phyloP scores from a whole-genome alignment of 1,284 basidiomycete genomes.

The Malassezia japonica region DNA sequence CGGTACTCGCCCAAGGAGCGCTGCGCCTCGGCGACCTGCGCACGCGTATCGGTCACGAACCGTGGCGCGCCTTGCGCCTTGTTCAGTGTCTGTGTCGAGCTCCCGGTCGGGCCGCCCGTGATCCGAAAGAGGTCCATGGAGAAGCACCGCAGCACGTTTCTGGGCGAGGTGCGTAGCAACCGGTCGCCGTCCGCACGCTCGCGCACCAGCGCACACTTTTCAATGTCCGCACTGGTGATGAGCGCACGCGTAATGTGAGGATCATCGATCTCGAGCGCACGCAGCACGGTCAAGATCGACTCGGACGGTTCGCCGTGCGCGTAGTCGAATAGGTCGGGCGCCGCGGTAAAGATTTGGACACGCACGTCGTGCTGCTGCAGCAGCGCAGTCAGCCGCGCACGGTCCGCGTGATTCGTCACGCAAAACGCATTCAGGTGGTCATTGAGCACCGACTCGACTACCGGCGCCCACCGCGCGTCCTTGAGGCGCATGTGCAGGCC shows the following conservation, averaged over 20 bases:
- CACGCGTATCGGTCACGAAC: slow-evolving; percentile 38
- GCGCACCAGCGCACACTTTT: slow-evolving; percentile 60
- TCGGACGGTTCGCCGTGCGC: slow-evolving; percentile 55
- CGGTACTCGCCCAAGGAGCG: neutral
- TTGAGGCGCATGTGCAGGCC: slow-evolving; percentile 78
- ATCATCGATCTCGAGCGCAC: slow-evolving; percentile 72
- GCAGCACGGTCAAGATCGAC: slow-evolving; percentile 63
- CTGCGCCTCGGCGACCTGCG: slow-evolving; percentile 24
- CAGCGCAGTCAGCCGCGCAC: slow-evolving; percentile 57
- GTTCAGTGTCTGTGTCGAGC: slow-evolving; percentile 43
- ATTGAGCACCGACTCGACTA: slow-evolving; percentile 63
- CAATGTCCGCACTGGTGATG: slow-evolving; percentile 66
- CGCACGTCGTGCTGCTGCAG: slow-evolving; percentile 48
- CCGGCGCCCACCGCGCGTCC: slow-evolving; percentile 61
- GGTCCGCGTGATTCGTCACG: slow-evolving; percentile 65
- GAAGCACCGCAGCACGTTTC: slow-evolving; percentile 42
- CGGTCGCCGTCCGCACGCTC: slow-evolving; percentile 32
- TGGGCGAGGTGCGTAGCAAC: slow-evolving; percentile 38
- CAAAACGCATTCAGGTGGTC: slow-evolving; percentile 63
- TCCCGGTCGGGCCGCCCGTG: slow-evolving; percentile 24
- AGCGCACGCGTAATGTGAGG: slow-evolving; percentile 68
- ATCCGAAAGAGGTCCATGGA: slow-evolving; percentile 38
- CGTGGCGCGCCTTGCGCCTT: slow-evolving; percentile 42
- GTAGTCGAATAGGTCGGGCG: slow-evolving; percentile 53
- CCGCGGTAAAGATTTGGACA: slow-evolving; percentile 28